Evolutionary conservation across 2,329 filamentous ascomycete genomes (phyloP).

Genomic region (Pseudogymnoascus sp.): DNA sequence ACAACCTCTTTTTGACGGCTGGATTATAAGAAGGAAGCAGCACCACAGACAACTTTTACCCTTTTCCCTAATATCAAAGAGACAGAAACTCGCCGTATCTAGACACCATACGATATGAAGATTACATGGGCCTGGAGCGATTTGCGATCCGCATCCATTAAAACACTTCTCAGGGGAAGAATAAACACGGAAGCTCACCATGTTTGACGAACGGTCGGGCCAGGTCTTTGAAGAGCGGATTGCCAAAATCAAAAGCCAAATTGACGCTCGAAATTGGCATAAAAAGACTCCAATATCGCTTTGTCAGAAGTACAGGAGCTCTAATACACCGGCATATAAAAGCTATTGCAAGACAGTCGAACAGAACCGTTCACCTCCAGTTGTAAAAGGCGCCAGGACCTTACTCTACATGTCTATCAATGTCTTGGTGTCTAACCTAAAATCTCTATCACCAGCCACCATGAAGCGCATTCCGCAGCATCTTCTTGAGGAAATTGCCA

Average conservation of each 20-base stretch:
- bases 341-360: background rate
- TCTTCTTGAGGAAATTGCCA: background rate
- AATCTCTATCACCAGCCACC: constrained; percentile 17
- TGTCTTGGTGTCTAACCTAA: constrained; percentile 19
- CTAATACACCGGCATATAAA: constrained; percentile 8
- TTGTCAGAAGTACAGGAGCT: constrained; percentile 12
- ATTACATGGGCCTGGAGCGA: background rate
- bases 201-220: constrained; percentile 24
- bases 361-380: background rate
- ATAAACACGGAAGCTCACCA: constrained; percentile 9
- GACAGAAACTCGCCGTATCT: background rate
- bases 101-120: background rate
- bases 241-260: constrained; percentile 13
- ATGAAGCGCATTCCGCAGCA: constrained; percentile 19
- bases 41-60: background rate
- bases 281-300: constrained; percentile 11
- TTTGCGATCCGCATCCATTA: background rate
- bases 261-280: constrained; percentile 20
- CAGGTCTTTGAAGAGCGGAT: constrained; percentile 24
- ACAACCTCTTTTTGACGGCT: background rate
- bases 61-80: background rate
- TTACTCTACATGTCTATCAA: constrained; percentile 21
- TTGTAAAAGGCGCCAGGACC: constrained; percentile 18
- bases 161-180: background rate
- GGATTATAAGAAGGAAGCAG: background rate